phyloP scores from a whole-genome alignment of 2,329 filamentous ascomycete genomes.

The Intubia oerlemansii region DNA sequence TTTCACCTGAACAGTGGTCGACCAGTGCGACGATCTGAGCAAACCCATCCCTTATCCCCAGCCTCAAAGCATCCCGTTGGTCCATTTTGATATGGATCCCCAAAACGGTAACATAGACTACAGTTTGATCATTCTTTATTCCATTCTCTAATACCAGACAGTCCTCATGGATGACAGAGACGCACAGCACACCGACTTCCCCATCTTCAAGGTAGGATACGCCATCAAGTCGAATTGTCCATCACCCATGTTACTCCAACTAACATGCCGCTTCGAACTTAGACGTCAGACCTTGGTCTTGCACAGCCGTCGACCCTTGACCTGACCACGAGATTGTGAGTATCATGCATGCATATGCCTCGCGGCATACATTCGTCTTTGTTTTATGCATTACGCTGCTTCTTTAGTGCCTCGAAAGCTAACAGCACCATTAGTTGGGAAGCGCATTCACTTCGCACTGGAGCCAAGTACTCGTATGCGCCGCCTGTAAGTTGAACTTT shows the following conservation, averaged over 20 bases:
- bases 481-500: too few relatives aligned
- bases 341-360: not conserved
- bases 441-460: too few relatives aligned
- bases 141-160: not conserved
- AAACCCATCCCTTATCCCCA: too few relatives aligned
- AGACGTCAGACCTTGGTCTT: too few relatives aligned
- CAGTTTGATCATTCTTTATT: not conserved
- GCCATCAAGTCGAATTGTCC: not conserved
- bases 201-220: constrained; percentile 4
- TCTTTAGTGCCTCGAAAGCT: too few relatives aligned
- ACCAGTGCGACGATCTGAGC: not conserved
- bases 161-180: constrained; percentile 1
- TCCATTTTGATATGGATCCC: constrained; percentile 6
- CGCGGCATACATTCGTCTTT: too few relatives aligned
- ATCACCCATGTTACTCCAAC: not conserved
- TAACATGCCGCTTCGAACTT: too few relatives aligned
- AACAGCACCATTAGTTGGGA: too few relatives aligned
- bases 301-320: not conserved
- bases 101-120: constrained; percentile 1
- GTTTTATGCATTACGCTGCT: too few relatives aligned
- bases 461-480: too few relatives aligned
- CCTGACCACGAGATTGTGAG: not conserved
- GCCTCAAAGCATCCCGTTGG: too few relatives aligned
- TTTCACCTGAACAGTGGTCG: too few relatives aligned
- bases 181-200: constrained; percentile 1